Evolutionary conservation across 2,329 filamentous ascomycete genomes (phyloP).

Genomic region (Colletotrichum lindemuthianum): DNA sequence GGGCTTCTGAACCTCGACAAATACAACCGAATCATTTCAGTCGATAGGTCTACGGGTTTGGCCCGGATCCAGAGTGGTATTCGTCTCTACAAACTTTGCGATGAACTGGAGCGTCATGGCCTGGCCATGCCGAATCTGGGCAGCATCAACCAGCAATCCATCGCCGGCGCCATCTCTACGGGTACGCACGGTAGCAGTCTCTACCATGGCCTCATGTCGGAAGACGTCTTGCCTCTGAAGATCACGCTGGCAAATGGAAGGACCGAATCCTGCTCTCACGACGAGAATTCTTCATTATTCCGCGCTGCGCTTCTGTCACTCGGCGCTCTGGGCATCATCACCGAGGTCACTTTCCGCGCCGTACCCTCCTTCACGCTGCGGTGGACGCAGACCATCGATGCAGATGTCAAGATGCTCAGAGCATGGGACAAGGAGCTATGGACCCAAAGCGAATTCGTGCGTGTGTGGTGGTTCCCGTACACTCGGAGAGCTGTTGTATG

Average conservation of each 20-base stretch:
- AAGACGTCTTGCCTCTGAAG: constrained; percentile 77
- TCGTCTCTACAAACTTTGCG: constrained; percentile 78
- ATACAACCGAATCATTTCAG: constrained; percentile 75
- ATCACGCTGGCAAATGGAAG: constrained; percentile 86
- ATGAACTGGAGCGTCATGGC: constrained; percentile 77
- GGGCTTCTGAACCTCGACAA: constrained; percentile 96
- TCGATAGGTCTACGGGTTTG: constrained; percentile 72
- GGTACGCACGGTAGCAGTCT: constrained; percentile 93
- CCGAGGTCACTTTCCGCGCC: constrained; percentile 86
- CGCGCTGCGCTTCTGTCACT: constrained; percentile 87
- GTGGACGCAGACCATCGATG: constrained; percentile 84
- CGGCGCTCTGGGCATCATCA: constrained; percentile 90
- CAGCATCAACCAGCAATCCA: constrained; percentile 93
- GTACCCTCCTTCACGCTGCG: constrained; percentile 83
- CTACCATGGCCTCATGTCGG: constrained; percentile 83
- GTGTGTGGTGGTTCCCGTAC: constrained; percentile 98
- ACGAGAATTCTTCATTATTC: constrained; percentile 81
- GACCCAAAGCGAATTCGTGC: constrained; percentile 86
- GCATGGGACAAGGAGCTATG: constrained; percentile 81
- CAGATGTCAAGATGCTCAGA: constrained; percentile 73
- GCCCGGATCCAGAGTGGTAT: constrained; percentile 91
- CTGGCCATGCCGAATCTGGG: constrained; percentile 92
- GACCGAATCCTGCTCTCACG: constrained; percentile 75
- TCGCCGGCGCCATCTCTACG: constrained; percentile 91
- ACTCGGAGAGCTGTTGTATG: constrained; percentile 88